phyloP scores from a whole-genome alignment of 2,329 filamentous ascomycete species.

The Cladosporium sphaerospermum region DNA sequence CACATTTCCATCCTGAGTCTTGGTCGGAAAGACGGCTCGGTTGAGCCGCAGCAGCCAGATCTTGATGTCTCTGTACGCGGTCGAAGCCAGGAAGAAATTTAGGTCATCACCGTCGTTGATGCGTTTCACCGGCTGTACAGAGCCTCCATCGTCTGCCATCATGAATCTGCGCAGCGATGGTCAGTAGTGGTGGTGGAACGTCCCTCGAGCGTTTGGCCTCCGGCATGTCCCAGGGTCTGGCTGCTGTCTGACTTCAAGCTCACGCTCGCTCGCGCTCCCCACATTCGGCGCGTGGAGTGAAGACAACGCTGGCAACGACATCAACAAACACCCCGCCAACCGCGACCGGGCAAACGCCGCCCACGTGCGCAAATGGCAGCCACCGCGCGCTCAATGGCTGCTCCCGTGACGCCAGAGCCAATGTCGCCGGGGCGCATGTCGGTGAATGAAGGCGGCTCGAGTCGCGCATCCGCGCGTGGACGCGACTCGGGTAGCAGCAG shows the following conservation, averaged over 20 bases:
- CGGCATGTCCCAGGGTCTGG: neutral
- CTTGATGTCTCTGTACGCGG: slow-evolving; percentile 81
- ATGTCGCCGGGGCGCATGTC: neutral
- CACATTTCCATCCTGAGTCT: slow-evolving; percentile 32
- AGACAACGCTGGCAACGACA: neutral
- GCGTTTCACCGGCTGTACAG: slow-evolving; percentile 58
- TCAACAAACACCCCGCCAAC: neutral
- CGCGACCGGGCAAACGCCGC: too few relatives aligned
- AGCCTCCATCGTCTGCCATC: neutral
- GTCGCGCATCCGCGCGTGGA: neutral
- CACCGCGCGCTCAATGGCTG: neutral
- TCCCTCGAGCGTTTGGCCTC: too few relatives aligned
- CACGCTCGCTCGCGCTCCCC: neutral
- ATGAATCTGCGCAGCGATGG: neutral
- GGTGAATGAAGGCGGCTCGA: neutral
- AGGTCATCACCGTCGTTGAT: slow-evolving; percentile 86
- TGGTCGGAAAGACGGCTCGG: slow-evolving; percentile 71
- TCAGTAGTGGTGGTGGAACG: neutral
- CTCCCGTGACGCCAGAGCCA: neutral
- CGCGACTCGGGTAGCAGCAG: neutral
- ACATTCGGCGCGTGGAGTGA: slow-evolving; percentile 2
- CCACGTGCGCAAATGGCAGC: too few relatives aligned
- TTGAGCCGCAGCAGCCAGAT: slow-evolving; percentile 87
- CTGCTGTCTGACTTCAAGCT: slow-evolving; percentile 1
- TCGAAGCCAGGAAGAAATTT: slow-evolving; percentile 67